A percentile compares a stretch with the other conserved stretches of the same genome.
These are phyloP conservation scores for Pontederia crassipes DNA, from an alignment of 176 grass and related monocot genomes.

Conservation along the genomic window DNA sequence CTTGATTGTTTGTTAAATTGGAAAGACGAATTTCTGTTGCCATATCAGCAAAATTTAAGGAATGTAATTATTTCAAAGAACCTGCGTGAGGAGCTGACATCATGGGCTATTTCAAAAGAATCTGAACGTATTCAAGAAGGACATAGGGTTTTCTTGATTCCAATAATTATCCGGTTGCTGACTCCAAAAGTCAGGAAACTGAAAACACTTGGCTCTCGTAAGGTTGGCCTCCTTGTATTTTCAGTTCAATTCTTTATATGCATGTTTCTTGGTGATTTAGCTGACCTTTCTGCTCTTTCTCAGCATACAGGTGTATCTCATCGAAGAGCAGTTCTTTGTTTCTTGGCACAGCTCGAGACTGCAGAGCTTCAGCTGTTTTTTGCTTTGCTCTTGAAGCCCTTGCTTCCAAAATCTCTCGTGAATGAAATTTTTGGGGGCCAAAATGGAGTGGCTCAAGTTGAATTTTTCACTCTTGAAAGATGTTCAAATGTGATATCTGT, in stretches of 20 bases:
- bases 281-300: constrained; percentile 19
- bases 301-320: constrained; percentile 75
- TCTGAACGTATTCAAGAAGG: constrained; percentile 52
- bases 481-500: constrained; percentile 34
- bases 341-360: constrained; percentile 71
- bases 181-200: constrained; percentile 77
- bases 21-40: constrained; percentile 61
- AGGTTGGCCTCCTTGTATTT: constrained; percentile 40
- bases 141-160: constrained; percentile 56
- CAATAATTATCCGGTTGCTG: constrained; percentile 69
- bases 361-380: constrained; percentile 85
- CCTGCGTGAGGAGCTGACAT: constrained; percentile 81
- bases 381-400: constrained; percentile 59
- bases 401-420: constrained; percentile 17
- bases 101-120: constrained; percentile 79
- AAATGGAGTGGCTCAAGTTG: not conserved
- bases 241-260: not conserved
- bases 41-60: constrained; percentile 56
- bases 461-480: constrained; percentile 27
- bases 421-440: not conserved
- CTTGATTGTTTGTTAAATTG: constrained; percentile 85
- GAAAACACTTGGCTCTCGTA: constrained; percentile 76
- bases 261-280: not conserved
- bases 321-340: constrained; percentile 78
- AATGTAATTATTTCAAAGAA: constrained; percentile 61